Evolutionary conservation across 371 early-diverging fungal genomes (phyloP), one percentile per base, ranked within the genome.

Genomic region (Apophysomyces sp.): DNA sequence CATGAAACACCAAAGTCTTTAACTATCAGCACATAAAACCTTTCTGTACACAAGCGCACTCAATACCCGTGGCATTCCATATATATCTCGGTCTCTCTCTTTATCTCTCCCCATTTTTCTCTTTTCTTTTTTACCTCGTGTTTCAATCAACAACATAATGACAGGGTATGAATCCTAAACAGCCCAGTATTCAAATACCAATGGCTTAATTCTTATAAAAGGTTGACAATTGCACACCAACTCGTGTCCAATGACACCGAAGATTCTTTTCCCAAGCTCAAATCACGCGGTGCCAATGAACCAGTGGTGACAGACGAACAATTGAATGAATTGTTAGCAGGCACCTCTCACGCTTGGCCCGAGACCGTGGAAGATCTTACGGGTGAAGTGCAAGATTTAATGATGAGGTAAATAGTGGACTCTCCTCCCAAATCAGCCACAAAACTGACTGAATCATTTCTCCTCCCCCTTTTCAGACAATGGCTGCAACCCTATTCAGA

Each of bases 291-390:
- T n/a, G 55, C 39, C 26, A 57, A 58, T 37, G 29, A 57, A 21
- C 51, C 59, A 28, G 62, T 62, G 24, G 55, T 66, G 2, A 57
- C 68, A 12, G 60, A 71, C 30, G 71, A 71, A 39, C 73, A 71
- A 49, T 31, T 71, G 13, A 69, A 63, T 44, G 65, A 73, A 51
- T 29, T 76, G 12, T 61, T 76, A 12, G 58, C 69, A 39, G 44
- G 40, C 18, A 56, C 68, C 24, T 52, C 53, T 1, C 44, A 40
- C 40, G 29, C 62, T 26, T 44, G 49, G 49, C 31, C 52, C 24
- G 58, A 57, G 0, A 58, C 68, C 13, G 68, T 79, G 12, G 80
- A 79, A 52, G 80, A 79, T 62, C 60, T 79, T 59, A 79, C 80
- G 9, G 67, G 67, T 15, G 80, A 79, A 64, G 76, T 79, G 13